A percentile compares a stretch with the other conserved stretches of the same genome.
phyloP scores from a whole-genome alignment of 495 filamentous ascomycete genomes.

The Hypoxylon trugodes region DNA sequence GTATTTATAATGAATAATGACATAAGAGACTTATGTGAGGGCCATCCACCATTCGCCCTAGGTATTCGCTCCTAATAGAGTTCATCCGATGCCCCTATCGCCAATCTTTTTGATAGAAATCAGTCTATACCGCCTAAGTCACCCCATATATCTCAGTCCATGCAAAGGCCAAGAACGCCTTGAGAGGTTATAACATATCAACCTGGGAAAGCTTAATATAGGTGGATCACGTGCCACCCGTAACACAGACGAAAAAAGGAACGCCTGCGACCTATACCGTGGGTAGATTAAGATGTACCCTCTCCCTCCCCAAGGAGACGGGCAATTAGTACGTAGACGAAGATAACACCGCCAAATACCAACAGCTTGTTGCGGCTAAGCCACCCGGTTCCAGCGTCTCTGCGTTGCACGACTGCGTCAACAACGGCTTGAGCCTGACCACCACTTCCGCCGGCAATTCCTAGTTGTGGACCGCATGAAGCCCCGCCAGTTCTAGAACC shows the following conservation, averaged over 20 bases:
- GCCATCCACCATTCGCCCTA: background rate
- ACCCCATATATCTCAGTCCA: background rate
- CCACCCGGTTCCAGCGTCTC: constrained; percentile 84
- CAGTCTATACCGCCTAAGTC: constrained; percentile 7
- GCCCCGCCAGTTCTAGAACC: constrained; percentile 63
- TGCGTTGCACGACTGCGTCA: constrained; percentile 74
- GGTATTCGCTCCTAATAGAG: background rate
- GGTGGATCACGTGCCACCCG: background rate
- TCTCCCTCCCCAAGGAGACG: constrained; percentile 67
- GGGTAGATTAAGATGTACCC: constrained; percentile 12
- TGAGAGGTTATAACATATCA: background rate
- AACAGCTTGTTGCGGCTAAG: constrained; percentile 77
- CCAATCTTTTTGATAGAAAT: constrained; percentile 3
- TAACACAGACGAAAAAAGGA: background rate
- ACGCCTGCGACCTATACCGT: background rate
- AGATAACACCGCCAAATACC: constrained; percentile 70
- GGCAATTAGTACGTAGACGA: constrained; percentile 81
- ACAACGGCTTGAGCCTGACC: constrained; percentile 81
- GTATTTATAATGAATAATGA: constrained; percentile 3
- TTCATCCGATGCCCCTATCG: background rate
- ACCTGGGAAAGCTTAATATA: background rate
- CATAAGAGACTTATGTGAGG: background rate
- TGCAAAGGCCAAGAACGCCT: background rate
- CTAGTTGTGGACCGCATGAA: constrained; percentile 72
- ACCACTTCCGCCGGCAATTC: constrained; percentile 71